phyloP scores from a whole-genome alignment of 345 rosid genomes.

The Hibiscus tridactylites region DNA sequence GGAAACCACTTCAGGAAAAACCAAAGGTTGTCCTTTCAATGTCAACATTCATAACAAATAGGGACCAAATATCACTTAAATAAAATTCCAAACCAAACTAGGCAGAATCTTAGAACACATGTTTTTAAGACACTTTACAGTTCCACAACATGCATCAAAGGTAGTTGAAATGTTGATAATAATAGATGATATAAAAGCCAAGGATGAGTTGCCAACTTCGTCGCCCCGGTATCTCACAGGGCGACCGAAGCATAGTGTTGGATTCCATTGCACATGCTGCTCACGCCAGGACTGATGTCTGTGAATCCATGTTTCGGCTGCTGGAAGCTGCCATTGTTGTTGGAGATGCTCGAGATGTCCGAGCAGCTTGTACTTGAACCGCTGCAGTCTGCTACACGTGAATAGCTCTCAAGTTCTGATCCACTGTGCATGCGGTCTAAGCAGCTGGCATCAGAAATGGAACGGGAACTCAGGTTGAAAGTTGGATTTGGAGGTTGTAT shows the following conservation, averaged over 20 bases:
- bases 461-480: conserved; percentile 12
- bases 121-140: neutral
- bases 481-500: conserved; percentile 31
- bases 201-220: conserved; percentile 53
- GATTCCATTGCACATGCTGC: neutral
- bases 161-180: neutral
- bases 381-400: conserved; percentile 21
- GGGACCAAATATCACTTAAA: neutral
- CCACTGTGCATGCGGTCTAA: conserved; percentile 7
- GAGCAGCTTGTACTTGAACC: conserved; percentile 45
- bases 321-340: conserved; percentile 30
- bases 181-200: conserved; percentile 31
- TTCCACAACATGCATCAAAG: neutral
- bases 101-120: neutral
- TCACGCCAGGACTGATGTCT: conserved; percentile 15
- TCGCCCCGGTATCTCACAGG: conserved; percentile 20
- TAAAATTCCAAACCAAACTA: neutral
- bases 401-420: conserved; percentile 30
- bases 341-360: conserved; percentile 35
- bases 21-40: no score
- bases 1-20: no score
- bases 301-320: conserved; percentile 38
- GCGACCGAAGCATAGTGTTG: conserved; percentile 27
- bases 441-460: conserved; percentile 14
- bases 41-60: neutral